These are phyloP conservation scores for Dendrocalamus latiflorus DNA, from an alignment of 202 grass and related monocot genomes.

Conservation along the genomic window DNA sequence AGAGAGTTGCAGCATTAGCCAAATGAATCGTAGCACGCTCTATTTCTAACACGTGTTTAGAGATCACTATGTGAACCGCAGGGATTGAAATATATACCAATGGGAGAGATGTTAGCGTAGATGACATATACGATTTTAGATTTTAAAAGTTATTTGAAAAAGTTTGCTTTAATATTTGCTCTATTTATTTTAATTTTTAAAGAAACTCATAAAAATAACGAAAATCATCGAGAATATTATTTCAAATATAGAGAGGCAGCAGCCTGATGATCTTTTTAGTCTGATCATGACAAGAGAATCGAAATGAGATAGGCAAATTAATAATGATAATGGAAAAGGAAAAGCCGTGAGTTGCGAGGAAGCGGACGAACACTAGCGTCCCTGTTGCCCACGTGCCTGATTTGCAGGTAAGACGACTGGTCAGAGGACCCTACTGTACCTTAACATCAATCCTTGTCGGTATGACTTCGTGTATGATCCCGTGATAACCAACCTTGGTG, in stretches of 20 bases:
- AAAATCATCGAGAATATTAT: not conserved
- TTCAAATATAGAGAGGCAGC: not conserved
- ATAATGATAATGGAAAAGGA: not conserved
- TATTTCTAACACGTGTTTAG: not conserved
- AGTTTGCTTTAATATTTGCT: too few species aligned
- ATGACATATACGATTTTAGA: too few species aligned
- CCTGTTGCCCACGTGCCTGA: conserved; percentile 26
- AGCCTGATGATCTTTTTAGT: not conserved
- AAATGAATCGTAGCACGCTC: too few species aligned
- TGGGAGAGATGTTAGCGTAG: too few species aligned
- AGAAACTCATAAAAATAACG: too few species aligned
- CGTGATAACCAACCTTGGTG: not conserved
- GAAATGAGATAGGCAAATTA: not conserved
- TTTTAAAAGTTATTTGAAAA: too few species aligned
- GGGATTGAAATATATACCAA: not conserved
- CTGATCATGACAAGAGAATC: not conserved
- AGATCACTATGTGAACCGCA: not conserved
- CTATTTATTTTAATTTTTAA: too few species aligned
- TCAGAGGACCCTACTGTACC: not conserved
- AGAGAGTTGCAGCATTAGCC: too few species aligned
- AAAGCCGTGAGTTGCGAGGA: not conserved
- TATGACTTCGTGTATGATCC: not conserved
- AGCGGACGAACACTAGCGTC: conserved; percentile 1
- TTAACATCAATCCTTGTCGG: conserved; percentile 21
- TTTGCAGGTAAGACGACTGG: not conserved